Conservation (phyloP, 257 asterid genomes). For the Solanum etuberosum region DNA sequence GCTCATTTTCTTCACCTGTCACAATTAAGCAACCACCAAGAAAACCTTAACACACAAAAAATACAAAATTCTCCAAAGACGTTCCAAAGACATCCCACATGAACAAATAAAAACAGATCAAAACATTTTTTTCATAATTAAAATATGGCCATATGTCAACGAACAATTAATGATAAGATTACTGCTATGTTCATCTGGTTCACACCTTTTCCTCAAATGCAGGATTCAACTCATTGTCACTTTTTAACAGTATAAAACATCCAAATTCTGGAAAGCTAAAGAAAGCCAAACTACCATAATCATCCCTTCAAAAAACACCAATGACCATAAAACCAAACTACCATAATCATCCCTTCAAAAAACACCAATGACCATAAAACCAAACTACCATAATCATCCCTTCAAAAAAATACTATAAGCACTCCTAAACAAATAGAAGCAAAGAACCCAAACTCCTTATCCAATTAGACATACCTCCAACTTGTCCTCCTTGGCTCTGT, state of each 20-base stretch:
- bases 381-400: background rate
- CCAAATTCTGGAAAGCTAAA: background rate
- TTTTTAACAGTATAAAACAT: background rate
- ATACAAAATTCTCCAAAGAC: background rate
- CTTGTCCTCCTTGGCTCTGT: slow-evolving; percentile 77
- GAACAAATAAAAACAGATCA: background rate
- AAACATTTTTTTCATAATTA: background rate
- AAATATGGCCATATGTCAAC: background rate
- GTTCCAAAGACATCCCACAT: background rate
- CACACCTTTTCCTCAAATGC: background rate
- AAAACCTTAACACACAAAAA: background rate
- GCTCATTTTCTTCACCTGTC: slow-evolving; percentile 70
- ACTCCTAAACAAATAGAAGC: background rate
- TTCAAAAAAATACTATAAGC: background rate
- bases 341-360: background rate
- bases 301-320: background rate
- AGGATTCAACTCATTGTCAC: background rate
- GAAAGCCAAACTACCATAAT: background rate
- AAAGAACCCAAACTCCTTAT: background rate
- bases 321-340: background rate
- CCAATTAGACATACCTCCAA: slow-evolving; percentile 43
- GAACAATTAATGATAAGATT: background rate
- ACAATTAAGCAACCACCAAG: background rate
- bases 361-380: background rate
- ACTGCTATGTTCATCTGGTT: background rate